Conservation (phyloP, 2,329 filamentous ascomycete genomes). For the Lachnellula suecica region DNA sequence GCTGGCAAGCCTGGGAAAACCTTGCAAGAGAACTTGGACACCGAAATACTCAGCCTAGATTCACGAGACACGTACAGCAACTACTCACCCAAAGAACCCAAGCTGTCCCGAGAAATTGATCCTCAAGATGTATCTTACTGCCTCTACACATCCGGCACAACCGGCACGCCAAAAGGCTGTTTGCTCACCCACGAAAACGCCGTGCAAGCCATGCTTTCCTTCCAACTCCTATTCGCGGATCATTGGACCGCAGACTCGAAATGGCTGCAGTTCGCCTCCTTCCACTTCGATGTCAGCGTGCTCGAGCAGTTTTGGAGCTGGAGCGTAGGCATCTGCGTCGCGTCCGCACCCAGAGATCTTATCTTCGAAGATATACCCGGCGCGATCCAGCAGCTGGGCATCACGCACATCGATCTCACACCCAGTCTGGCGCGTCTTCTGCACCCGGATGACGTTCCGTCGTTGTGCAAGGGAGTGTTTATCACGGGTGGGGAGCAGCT, state of each 20-base stretch:
- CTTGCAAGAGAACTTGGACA: conserved; percentile 33
- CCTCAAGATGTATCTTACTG: conserved; percentile 33
- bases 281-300: conserved; percentile 93
- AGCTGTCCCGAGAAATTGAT: conserved; percentile 19
- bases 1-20: conserved; percentile 42
- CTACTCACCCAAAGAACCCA: conserved; percentile 24
- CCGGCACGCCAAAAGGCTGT: conserved; percentile 50
- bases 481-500: conserved; percentile 90
- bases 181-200: conserved; percentile 86
- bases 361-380: conserved; percentile 80
- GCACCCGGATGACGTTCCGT: conserved; percentile 78
- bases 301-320: conserved; percentile 95
- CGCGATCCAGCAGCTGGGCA: conserved; percentile 68
- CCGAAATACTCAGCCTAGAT: conserved; percentile 25
- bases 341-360: conserved; percentile 78
- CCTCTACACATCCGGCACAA: conserved; percentile 38
- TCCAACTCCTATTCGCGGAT: conserved; percentile 72
- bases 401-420: conserved; percentile 91
- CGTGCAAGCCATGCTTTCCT: conserved; percentile 86
- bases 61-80: conserved; percentile 20
- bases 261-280: conserved; percentile 91
- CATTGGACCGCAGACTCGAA: conserved; percentile 74
- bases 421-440: conserved; percentile 80
- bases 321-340: conserved; percentile 84
- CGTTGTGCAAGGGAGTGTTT: conserved; percentile 78